Conservation (phyloP, 2,329 filamentous ascomycete genomes). For the Metarhizium guizhouense region DNA sequence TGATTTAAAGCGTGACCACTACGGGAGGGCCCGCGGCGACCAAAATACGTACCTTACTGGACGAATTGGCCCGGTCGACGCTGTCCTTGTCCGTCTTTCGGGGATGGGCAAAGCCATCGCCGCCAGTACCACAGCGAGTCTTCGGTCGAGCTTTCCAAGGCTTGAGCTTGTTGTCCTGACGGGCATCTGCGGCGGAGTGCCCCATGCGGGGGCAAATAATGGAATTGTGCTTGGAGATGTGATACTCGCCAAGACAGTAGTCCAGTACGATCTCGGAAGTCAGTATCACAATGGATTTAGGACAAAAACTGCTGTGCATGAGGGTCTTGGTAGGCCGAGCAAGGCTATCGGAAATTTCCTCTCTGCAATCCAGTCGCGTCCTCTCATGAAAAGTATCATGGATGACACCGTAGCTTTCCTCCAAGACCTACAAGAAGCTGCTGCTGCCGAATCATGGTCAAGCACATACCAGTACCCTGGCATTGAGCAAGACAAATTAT, state of each 20-base stretch:
- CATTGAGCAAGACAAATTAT: too few species aligned
- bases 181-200: constrained; percentile 9
- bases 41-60: neutral
- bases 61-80: neutral
- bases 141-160: neutral
- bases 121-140: neutral
- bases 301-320: neutral
- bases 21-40: neutral
- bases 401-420: too few species aligned
- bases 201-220: neutral
- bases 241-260: neutral
- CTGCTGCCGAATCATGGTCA: too few species aligned
- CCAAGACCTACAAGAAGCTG: too few species aligned
- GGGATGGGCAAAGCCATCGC: neutral
- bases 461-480: too few species aligned
- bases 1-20: neutral
- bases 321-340: neutral
- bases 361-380: neutral
- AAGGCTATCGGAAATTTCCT: neutral
- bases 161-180: neutral
- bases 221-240: neutral
- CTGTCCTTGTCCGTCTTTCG: neutral
- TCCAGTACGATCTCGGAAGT: neutral
- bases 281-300: neutral
- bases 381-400: too few species aligned